Percentiles rank a stretch among this genome's conserved stretches.
phyloP scores from a whole-genome alignment of 2,329 filamentous ascomycete genomes.

The Calonectria hongkongensis region DNA sequence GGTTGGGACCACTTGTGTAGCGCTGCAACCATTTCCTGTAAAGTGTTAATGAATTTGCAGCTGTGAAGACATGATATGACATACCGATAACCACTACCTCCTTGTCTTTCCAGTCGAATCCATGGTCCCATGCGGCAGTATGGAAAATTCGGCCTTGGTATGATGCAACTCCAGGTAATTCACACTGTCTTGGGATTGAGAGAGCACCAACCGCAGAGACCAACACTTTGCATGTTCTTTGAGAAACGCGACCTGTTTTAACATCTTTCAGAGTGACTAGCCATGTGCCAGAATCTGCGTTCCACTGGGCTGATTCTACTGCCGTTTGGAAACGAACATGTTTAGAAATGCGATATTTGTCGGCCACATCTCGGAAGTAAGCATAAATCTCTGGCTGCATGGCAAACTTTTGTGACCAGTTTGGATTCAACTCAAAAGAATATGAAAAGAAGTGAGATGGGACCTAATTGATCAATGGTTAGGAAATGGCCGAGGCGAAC shows the following conservation, averaged over 20 bases:
- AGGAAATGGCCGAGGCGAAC: background rate
- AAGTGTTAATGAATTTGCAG: accelerated
- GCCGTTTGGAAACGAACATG: constrained; percentile 46
- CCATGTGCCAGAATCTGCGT: constrained; percentile 48
- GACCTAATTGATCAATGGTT: constrained; percentile 40
- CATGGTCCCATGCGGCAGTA: constrained; percentile 53
- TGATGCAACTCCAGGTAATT: constrained; percentile 44
- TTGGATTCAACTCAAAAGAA: constrained; percentile 53
- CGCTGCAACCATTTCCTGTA: constrained; percentile 55
- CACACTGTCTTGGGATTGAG: constrained; percentile 48
- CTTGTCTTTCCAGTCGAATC: constrained; percentile 52
- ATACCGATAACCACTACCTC: constrained; percentile 51
- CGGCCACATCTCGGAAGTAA: constrained; percentile 49
- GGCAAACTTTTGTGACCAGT: constrained; percentile 53
- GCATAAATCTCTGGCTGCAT: constrained; percentile 54
- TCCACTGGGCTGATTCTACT: constrained; percentile 51
- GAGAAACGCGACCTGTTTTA: constrained; percentile 22
- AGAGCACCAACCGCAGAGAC: constrained; percentile 54
- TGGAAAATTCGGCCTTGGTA: constrained; percentile 53
- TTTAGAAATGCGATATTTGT: constrained; percentile 45
- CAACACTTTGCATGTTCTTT: constrained; percentile 43
- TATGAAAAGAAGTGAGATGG: constrained; percentile 56
- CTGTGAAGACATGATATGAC: background rate
- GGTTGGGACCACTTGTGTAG: constrained; percentile 52
- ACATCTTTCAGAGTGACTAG: constrained; percentile 41